phyloP scores from a whole-genome alignment of 345 rosid genomes.

The Ailanthus altissimus region DNA sequence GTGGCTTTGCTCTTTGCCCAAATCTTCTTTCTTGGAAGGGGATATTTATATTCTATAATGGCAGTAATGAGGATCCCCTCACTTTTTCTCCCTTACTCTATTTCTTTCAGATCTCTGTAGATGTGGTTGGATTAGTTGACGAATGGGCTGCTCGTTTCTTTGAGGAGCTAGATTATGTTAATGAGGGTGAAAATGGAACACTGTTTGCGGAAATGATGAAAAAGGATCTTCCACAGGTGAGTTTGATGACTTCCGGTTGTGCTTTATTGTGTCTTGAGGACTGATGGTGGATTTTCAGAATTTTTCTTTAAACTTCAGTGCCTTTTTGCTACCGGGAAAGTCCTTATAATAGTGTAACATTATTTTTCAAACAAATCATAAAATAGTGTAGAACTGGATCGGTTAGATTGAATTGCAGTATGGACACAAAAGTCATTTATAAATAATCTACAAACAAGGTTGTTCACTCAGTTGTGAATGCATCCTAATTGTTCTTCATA shows the following conservation, averaged over 20 bases:
- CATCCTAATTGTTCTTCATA: too few relatives aligned
- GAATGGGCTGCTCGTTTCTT: conserved; percentile 99
- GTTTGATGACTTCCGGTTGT: conserved; percentile 22
- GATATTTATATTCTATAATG: not conserved
- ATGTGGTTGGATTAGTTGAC: conserved; percentile 96
- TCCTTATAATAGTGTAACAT: too few relatives aligned
- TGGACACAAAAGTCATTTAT: too few relatives aligned
- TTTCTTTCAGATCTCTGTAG: conserved; percentile 63
- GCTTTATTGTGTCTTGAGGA: not conserved
- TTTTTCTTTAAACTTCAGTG: too few relatives aligned
- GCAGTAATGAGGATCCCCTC: conserved; percentile 9
- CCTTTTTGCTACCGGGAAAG: too few relatives aligned
- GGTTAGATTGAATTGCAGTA: too few relatives aligned
- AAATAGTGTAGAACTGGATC: too few relatives aligned
- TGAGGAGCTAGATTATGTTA: conserved; percentile 95
- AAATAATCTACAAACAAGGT: too few relatives aligned
- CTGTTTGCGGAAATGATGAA: conserved; percentile 92
- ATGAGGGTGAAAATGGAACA: conserved; percentile 92
- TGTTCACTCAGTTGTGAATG: too few relatives aligned
- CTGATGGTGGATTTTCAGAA: not conserved
- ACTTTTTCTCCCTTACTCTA: not conserved
- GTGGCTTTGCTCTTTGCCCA: too few relatives aligned
- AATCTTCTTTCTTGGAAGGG: conserved; percentile 1
- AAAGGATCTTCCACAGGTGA: conserved; percentile 97
- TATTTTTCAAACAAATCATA: too few relatives aligned